Evolutionary conservation across 192 early-diverging fungal genomes (phyloP).

Genomic region (Umbelopsis sp.): DNA sequence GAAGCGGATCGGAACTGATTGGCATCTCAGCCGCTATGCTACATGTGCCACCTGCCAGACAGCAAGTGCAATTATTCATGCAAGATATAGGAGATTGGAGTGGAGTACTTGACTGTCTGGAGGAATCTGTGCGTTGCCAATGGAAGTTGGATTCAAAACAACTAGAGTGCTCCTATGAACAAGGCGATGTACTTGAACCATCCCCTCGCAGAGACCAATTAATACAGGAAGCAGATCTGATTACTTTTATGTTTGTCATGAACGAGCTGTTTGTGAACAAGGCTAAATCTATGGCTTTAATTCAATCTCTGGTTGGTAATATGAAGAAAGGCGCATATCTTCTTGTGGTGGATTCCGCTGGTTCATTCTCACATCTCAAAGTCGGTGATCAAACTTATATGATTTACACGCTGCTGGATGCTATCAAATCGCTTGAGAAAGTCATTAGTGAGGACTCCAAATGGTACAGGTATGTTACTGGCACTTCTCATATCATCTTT

Average conservation of each 20-base stretch:
- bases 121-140: constrained; percentile 49
- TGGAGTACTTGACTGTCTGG: constrained; percentile 53
- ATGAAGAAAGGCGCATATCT: constrained; percentile 70
- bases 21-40: constrained; percentile 76
- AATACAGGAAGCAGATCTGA: constrained; percentile 63
- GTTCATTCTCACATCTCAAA: constrained; percentile 85
- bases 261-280: constrained; percentile 90
- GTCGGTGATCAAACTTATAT: constrained; percentile 81
- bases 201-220: constrained; percentile 46
- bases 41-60: constrained; percentile 38
- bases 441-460: constrained; percentile 69
- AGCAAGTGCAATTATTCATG: constrained; percentile 46
- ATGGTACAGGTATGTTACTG: constrained; percentile 66
- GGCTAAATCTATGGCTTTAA: constrained; percentile 70
- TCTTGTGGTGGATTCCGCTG: constrained; percentile 89
- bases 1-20: constrained; percentile 84
- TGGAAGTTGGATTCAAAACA: constrained; percentile 52
- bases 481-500: neutral
- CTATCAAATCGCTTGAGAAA: constrained; percentile 66
- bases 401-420: constrained; percentile 88
- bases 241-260: constrained; percentile 91
- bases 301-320: constrained; percentile 64
- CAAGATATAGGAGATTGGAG: constrained; percentile 72
- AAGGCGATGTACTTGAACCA: constrained; percentile 61
- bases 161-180: constrained; percentile 57